Evolutionary conservation across 352 stramenopile genomes (phyloP), one percentile per base, ranked within the genome.

Genomic region (Globisporangium orthogonon): DNA sequence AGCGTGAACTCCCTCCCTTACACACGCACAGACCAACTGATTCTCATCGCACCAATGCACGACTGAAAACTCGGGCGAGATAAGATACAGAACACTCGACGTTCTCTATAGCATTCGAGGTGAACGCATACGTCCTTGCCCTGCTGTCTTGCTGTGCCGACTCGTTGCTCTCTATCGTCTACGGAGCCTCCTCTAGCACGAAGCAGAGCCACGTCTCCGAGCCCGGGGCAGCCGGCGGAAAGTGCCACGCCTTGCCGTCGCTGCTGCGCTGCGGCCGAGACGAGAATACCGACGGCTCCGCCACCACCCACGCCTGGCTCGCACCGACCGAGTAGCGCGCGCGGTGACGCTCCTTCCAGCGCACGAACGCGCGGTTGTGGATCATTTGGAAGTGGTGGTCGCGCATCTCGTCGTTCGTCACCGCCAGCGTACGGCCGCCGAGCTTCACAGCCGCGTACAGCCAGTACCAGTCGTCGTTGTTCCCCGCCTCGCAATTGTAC

Each of bases 401-500:
- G 55, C 97, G 82, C 97, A 99, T 99, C 78, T 99, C 94, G 73
- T 99, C 97, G 78, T 99, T 99, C 3, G 95, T 98, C 9, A 99
- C 73, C 44, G 97, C 76, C 18, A 98, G 66, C 53, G 78, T 89
- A 50, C 81, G 76, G 1, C 75, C 76, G 46, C 85, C 74, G n/a
- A 87, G 70, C 60, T 86, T 88, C 45, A 97, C 81, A 6, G 93
- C 94, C 4, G 95, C 94, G 69, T 98, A 98, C 65, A 99, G 87
- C 97, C 97, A 99, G 76, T 98, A 99, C 96, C 96, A 99, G 85
- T 99, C 97, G 81, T 99, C 97, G 62, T 99, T 99, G 81, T 98
- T 98, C 35, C 95, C 92, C 14, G 61, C 67, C 15, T 88, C 78
- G 68, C 95, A 98, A 48, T 96, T 90, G 79, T 96, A 99, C 66